Conservation (phyloP, 2,329 filamentous ascomycete genomes). For the Ceratocystis smalleyi region DNA sequence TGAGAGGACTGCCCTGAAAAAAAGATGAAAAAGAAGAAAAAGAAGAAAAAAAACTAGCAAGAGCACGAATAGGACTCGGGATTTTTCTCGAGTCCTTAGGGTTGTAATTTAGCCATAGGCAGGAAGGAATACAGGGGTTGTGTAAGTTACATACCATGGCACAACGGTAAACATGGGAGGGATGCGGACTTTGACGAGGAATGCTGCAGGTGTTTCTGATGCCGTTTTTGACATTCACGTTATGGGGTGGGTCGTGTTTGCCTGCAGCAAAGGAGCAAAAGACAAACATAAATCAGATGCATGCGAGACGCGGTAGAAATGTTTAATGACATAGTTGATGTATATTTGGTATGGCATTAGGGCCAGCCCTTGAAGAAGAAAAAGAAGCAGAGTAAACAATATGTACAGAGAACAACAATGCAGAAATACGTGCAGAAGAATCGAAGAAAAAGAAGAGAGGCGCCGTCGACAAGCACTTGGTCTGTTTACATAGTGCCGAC, state of each 20-base stretch:
- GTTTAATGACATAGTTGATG: not conserved
- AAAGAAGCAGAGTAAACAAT: not conserved
- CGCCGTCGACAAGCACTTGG: not conserved
- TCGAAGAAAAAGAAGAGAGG: not conserved
- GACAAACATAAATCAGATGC: not conserved
- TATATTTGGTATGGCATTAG: not conserved
- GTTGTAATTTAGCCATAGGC: not conserved
- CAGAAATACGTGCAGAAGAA: conserved; percentile 6
- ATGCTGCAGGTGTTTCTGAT: not conserved
- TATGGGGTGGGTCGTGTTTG: not conserved
- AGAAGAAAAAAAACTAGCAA: not conserved
- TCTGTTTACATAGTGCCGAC: conserved; percentile 18
- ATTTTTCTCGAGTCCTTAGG: not conserved
- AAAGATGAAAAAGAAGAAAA: not conserved
- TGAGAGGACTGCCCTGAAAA: not conserved
- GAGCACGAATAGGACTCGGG: not conserved
- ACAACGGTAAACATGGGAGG: not conserved
- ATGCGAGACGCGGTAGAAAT: not conserved
- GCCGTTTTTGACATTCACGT: not conserved
- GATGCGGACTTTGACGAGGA: too few relatives aligned
- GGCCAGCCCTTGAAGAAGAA: not conserved
- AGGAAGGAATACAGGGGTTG: not conserved
- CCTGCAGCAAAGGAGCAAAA: too few relatives aligned
- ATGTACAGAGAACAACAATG: not conserved
- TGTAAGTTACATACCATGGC: not conserved